phyloP scores from a whole-genome alignment of 2,329 filamentous ascomycete species.

The Sporothrix inflata region DNA sequence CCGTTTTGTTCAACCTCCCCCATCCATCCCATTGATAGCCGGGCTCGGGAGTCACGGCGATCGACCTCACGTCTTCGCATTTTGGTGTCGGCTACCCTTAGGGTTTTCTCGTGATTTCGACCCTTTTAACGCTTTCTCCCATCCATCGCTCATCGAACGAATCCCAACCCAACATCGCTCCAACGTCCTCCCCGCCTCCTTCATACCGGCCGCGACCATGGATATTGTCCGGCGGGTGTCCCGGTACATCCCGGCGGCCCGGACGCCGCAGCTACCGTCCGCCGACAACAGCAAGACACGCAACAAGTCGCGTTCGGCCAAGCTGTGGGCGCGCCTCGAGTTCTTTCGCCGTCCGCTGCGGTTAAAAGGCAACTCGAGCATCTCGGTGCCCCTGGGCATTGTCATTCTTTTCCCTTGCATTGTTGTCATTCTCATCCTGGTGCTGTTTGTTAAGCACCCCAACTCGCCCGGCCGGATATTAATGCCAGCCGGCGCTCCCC shows the following conservation, averaged over 20 bases:
- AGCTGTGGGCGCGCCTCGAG: slow-evolving; percentile 60
- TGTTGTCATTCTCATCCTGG: slow-evolving; percentile 85
- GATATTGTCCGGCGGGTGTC: slow-evolving; percentile 62
- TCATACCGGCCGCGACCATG: slow-evolving; percentile 46
- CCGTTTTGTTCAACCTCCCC: background rate
- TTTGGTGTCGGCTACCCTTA: slow-evolving; percentile 5
- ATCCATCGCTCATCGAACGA: background rate
- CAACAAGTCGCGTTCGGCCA: slow-evolving; percentile 44
- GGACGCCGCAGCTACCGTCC: slow-evolving; percentile 52
- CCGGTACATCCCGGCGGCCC: slow-evolving; percentile 51
- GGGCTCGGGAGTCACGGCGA: slow-evolving; percentile 7
- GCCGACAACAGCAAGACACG: slow-evolving; percentile 57
- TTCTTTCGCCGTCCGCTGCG: slow-evolving; percentile 87
- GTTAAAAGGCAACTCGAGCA: slow-evolving; percentile 85
- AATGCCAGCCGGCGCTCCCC: slow-evolving; percentile 85
- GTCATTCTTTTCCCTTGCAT: slow-evolving; percentile 91
- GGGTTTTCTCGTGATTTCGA: background rate
- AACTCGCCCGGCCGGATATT: slow-evolving; percentile 79
- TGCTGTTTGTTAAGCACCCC: slow-evolving; percentile 87
- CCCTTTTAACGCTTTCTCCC: background rate
- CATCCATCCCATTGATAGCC: background rate
- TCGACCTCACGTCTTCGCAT: background rate
- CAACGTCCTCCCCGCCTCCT: background rate
- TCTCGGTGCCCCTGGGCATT: slow-evolving; percentile 90
- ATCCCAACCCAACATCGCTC: background rate